Evolutionary conservation across 768 basidiomycete species (phyloP).

Genomic region (Russula compacta): DNA sequence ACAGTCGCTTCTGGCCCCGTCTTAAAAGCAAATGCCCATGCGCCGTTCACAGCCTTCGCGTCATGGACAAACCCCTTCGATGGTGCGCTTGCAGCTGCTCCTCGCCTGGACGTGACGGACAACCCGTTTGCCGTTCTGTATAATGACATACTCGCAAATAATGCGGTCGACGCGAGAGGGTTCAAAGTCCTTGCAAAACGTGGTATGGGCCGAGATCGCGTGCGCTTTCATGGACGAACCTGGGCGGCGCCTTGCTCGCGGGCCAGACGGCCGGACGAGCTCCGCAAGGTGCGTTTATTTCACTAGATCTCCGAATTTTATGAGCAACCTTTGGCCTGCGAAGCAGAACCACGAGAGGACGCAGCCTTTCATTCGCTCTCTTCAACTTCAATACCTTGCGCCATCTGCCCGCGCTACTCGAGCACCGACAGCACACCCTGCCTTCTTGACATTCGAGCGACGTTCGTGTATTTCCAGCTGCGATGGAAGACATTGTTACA

Average conservation of each 20-base stretch:
- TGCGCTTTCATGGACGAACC: constrained; percentile 76
- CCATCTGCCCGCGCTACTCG: constrained; percentile 65
- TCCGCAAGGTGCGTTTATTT: constrained; percentile 57
- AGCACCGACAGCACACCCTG: constrained; percentile 61
- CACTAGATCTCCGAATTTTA: not conserved
- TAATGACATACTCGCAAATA: constrained; percentile 57
- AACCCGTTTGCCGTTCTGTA: constrained; percentile 69
- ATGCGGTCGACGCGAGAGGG: constrained; percentile 27
- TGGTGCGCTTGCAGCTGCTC: constrained; percentile 26
- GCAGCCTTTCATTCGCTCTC: constrained; percentile 67
- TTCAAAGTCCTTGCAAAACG: constrained; percentile 85
- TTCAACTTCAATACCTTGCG: constrained; percentile 78
- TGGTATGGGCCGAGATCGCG: constrained; percentile 83
- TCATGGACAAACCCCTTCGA: constrained; percentile 29
- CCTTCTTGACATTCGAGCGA: constrained; percentile 63
- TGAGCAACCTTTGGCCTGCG: not conserved
- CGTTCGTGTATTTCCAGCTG: constrained; percentile 93
- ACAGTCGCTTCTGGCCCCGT: too few species aligned
- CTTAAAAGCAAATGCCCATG: constrained; percentile 49
- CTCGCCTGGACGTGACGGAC: constrained; percentile 55
- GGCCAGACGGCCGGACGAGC: constrained; percentile 81
- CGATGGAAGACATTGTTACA: constrained; percentile 87
- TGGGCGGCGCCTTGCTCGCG: constrained; percentile 73
- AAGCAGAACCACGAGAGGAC: constrained; percentile 76
- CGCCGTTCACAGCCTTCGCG: constrained; percentile 39